phyloP scores from a whole-genome alignment of 441 rosid genomes.

The Gossypium trilobum region DNA sequence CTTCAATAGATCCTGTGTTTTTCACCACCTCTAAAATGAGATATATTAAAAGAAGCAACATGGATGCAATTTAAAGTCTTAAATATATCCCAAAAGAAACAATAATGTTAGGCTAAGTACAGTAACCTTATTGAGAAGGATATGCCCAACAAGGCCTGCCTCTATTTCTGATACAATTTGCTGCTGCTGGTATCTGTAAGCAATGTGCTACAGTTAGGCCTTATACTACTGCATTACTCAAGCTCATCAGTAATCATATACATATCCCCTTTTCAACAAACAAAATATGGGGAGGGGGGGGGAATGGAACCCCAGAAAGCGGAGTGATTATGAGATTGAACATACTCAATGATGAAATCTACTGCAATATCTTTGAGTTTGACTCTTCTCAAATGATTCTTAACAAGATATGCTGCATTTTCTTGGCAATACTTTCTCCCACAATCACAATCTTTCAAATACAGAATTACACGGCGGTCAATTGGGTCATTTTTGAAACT shows the following conservation, averaged over 20 bases:
- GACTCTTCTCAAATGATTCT: slow-evolving; percentile 66
- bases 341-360: slow-evolving; percentile 72
- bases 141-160: slow-evolving; percentile 65
- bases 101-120: slow-evolving; percentile 11
- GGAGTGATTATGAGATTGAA: slow-evolving; percentile 1
- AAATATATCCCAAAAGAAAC: slow-evolving; percentile 14
- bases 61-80: slow-evolving; percentile 5
- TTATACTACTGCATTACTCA: not conserved
- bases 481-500: slow-evolving; percentile 55
- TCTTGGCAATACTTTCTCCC: slow-evolving; percentile 74
- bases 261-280: not conserved
- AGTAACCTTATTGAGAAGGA: slow-evolving; percentile 70
- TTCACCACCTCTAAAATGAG: slow-evolving; percentile 22
- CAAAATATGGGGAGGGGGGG: not conserved
- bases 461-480: slow-evolving; percentile 69
- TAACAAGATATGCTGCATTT: slow-evolving; percentile 54
- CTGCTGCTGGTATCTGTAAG: slow-evolving; percentile 49
- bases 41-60: slow-evolving; percentile 14
- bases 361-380: slow-evolving; percentile 61
- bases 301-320: not conserved
- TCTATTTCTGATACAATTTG: slow-evolving; percentile 39
- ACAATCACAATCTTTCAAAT: slow-evolving; percentile 63
- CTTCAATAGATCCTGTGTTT: slow-evolving; percentile 49
- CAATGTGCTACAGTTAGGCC: slow-evolving; percentile 10
- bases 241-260: not conserved